phyloP scores from a whole-genome alignment of 2,329 filamentous ascomycete genomes.

The Blastomyces silverae region DNA sequence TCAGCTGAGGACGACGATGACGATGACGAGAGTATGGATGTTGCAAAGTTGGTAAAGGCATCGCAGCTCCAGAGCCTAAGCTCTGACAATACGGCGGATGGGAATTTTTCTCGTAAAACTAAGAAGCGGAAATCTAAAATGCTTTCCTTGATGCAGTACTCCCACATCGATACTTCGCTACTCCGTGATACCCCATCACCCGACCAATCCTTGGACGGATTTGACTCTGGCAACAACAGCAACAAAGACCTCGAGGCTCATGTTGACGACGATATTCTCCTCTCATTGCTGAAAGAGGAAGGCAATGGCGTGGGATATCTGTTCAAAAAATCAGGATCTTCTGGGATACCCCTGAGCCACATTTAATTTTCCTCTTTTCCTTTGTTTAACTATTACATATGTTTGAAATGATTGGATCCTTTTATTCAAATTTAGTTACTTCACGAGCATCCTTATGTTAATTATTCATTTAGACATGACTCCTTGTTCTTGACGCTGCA shows the following conservation, averaged over 20 bases:
- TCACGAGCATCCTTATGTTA: not conserved
- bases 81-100: conserved; percentile 20
- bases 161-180: conserved; percentile 38
- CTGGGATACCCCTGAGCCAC: not conserved
- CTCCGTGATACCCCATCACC: conserved; percentile 18
- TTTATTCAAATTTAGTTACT: not conserved
- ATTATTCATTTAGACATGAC: not conserved
- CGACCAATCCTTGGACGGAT: not conserved
- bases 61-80: conserved; percentile 30
- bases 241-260: conserved; percentile 15
- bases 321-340: conserved; percentile 33
- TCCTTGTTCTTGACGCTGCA: not conserved
- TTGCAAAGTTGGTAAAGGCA: conserved; percentile 35
- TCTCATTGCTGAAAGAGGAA: conserved; percentile 35
- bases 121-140: conserved; percentile 34
- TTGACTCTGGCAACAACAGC: conserved; percentile 4
- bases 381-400: not conserved
- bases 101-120: conserved; percentile 23
- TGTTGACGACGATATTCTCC: conserved; percentile 26
- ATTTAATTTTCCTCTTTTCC: not conserved
- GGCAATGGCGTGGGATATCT: conserved; percentile 36
- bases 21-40: conserved; percentile 26
- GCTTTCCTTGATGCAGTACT: conserved; percentile 40
- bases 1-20: conserved; percentile 20
- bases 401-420: not conserved